Base-by-base conservation (phyloP, 2,329 filamentous ascomycete species). In the Verticillium dahliae region DNA sequence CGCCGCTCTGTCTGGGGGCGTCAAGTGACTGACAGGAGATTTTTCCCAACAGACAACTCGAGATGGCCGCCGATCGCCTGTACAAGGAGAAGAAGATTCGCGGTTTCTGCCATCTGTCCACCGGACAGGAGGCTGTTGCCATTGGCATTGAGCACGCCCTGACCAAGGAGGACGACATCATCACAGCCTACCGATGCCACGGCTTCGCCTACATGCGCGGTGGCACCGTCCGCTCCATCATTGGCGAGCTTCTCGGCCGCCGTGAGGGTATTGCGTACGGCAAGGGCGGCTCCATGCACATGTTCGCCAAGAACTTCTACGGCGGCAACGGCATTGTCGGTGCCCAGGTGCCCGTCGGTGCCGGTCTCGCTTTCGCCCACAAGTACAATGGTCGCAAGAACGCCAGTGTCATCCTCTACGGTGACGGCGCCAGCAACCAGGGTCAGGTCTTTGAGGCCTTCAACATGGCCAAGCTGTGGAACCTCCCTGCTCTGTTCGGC, bases 21-120 rank as follows among this genome's bases (percentile, higher is more conserved):
- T 3, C 6, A 27, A n/a, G 27, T 57, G 27, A 58, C 63, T 69
- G 58, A 67, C 62, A 22, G 18, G 27, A 37, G 18, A 37, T 22
- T 22, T 38, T 5, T 5, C 27, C 27, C 18, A 66, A 61, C 71
- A 97, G 93, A 81, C 95, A 96, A 78, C 97, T 99, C 95, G 95
- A 99, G 81, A 97, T 99, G 94, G 93, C 94, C 69, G 92, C 95
- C 81, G 95, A 99, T 77, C 88, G 94, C 76, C 84, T 99, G 73
- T 99, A 99, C 91, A 99, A 99, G 85, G 95, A 98, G 85, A 99
- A 99, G 90, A 98, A 99, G 86, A 98, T 99, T 72, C 91, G 95
- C 72, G 95, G 95, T 81, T 99, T 99, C 90, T 99, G 95, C 83
- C 95, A 99, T 82, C 81, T 99, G 79, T 98, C 95, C 63, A 96